These are phyloP conservation scores for Ophiorrhiza pumila DNA, from an alignment of 257 asterid genomes.

Conservation along the genomic window DNA sequence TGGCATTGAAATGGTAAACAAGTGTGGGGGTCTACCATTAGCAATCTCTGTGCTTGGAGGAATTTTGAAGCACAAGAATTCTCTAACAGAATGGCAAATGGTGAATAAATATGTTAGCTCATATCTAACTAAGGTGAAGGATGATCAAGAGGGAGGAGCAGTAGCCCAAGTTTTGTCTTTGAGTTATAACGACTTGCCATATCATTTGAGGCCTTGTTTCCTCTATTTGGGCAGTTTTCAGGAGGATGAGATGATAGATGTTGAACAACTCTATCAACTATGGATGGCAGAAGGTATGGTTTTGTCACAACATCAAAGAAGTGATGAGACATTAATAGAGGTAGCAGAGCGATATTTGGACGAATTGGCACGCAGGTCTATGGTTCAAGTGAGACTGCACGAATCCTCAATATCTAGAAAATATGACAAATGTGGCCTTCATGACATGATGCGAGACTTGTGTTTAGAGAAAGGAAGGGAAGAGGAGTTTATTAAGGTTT, in stretches of 20 bases:
- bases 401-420: neutral
- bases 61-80: constrained; percentile 9
- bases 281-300: constrained; percentile 12
- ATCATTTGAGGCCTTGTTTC: constrained; percentile 29
- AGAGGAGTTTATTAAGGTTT: constrained; percentile 4
- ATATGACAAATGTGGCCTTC: constrained; percentile 13
- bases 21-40: constrained; percentile 23
- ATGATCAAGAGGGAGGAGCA: neutral
- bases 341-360: constrained; percentile 27
- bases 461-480: constrained; percentile 20
- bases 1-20: constrained; percentile 19
- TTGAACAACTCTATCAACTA: neutral
- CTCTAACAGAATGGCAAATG: constrained; percentile 15
- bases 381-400: constrained; percentile 17
- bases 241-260: constrained; percentile 11
- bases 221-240: constrained; percentile 14
- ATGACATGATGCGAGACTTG: constrained; percentile 26
- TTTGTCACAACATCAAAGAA: neutral
- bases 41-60: constrained; percentile 24
- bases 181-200: constrained; percentile 25
- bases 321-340: constrained; percentile 15
- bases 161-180: constrained; percentile 12
- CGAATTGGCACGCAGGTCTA: constrained; percentile 12
- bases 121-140: constrained; percentile 4
- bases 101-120: constrained; percentile 2